Evolutionary conservation across 257 asterid species (phyloP).

Genomic region (Dorcoceras hygrometricum): DNA sequence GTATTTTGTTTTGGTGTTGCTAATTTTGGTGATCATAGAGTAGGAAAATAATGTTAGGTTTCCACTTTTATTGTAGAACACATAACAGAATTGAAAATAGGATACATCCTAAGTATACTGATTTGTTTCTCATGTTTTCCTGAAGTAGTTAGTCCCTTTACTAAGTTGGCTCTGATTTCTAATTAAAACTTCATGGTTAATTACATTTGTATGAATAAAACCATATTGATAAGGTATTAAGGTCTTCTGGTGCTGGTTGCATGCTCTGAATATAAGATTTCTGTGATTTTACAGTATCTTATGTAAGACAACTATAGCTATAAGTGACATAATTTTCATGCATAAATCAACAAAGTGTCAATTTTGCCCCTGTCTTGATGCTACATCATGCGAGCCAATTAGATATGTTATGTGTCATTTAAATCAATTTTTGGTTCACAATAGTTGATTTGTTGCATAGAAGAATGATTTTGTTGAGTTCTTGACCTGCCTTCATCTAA

Average conservation of each 20-base stretch:
- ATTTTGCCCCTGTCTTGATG: not conserved
- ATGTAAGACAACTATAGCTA: not conserved
- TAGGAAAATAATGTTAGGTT: not conserved
- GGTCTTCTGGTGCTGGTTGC: not conserved
- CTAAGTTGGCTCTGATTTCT: not conserved
- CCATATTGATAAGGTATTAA: not conserved
- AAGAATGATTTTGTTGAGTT: slow-evolving; percentile 5
- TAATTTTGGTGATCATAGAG: not conserved
- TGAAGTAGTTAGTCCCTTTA: not conserved
- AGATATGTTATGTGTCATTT: not conserved
- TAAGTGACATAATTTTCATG: not conserved
- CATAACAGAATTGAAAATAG: too few species aligned
- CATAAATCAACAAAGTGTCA: not conserved
- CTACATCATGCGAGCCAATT: not conserved
- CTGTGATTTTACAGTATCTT: not conserved
- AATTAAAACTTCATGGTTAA: not conserved
- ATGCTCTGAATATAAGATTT: not conserved
- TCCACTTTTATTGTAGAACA: not conserved
- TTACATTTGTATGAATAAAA: not conserved
- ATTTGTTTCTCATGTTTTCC: not conserved
- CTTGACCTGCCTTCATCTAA: not conserved
- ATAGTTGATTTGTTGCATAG: not conserved
- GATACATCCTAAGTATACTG: not conserved
- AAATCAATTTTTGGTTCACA: not conserved
- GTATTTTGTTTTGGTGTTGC: not conserved